Evolutionary conservation across 176 grass and related monocot species (phyloP), one percentile per base, ranked within the genome.

Genomic region (Bolboschoenus planiculmis): DNA sequence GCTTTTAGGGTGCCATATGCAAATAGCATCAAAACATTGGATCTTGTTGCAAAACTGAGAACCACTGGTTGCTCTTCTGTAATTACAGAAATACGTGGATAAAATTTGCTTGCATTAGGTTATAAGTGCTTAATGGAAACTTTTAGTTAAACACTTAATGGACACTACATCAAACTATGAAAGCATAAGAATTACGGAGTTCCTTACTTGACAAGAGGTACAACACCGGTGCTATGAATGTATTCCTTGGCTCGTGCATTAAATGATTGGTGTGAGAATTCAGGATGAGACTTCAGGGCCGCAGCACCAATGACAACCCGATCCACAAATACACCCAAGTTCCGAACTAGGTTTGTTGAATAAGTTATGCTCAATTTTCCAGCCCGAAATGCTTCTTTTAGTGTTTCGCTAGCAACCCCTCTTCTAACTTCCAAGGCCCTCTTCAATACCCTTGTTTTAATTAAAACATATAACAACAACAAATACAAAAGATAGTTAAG

Each of bases 201-300:
- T 39, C 5, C 68, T 94, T 90, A 98, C 96, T 95, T 98, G 92
- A 98, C 86, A 2, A 98, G 87, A 53, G 86, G 81, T 36, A 98
- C 89, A 8, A 95, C 66, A 42, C 86, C 86, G 0, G 92, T 92
- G 9, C 85, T 82, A 39, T 85, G 83, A 75, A 98, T 91, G 84
- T 90, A 98, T 0, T 39, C 72, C 51, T 89, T 89, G 15, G 95
- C 87, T 13, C 95, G 81, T 1, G 86, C 90, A 87, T 98, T 98
- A 86, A 98, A 98, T 34, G 95, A 93, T 39, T 85, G 84, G 84
- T 95, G 95, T 10, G 89, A 89, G 59, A 95, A 89, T 44, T 95
- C 90, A 4, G 92, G 89, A 34, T 91, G 67, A 10, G 33, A 65
- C 53, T 92, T 87, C 87, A 93, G 78, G 0, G 85, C 61, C 0